Percentiles rank a stretch among this genome's conserved stretches.
phyloP scores from a whole-genome alignment of 345 rosid genomes.

The Orychophragmus violaceus region DNA sequence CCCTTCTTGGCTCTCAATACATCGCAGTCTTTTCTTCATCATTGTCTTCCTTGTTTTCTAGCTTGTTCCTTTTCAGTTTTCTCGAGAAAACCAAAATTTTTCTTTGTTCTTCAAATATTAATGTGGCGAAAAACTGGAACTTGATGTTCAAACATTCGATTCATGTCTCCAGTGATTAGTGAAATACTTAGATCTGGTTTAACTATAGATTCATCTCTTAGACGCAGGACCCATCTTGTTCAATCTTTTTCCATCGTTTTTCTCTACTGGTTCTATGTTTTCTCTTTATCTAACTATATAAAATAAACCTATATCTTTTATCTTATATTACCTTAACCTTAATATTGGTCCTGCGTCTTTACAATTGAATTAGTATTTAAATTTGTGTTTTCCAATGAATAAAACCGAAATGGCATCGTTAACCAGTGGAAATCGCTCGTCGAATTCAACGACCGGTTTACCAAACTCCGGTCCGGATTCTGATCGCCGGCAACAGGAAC shows the following conservation, averaged over 20 bases:
- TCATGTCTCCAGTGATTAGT: constrained; percentile 38
- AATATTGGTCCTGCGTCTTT: constrained; percentile 12
- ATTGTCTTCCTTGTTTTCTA: background rate
- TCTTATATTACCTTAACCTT: background rate
- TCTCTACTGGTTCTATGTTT: constrained; percentile 94
- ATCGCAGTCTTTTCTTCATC: too few relatives aligned
- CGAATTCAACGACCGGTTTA: constrained; percentile 18
- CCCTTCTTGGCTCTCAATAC: too few relatives aligned
- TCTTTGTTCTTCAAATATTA: background rate
- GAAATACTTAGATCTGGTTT: constrained; percentile 35
- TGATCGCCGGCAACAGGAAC: constrained; percentile 31
- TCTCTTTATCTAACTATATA: constrained; percentile 40
- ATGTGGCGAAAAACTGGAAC: constrained; percentile 17
- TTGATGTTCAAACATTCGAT: constrained; percentile 35
- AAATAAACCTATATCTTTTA: background rate
- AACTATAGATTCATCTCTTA: constrained; percentile 52
- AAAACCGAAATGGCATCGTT: constrained; percentile 55
- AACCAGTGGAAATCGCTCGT: constrained; percentile 19
- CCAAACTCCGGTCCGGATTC: constrained; percentile 59
- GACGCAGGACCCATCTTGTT: constrained; percentile 97
- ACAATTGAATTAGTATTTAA: background rate
- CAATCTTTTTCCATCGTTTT: constrained; percentile 96
- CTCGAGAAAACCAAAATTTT: background rate
- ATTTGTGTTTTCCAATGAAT: constrained; percentile 7
- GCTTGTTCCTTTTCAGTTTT: background rate